Base-by-base conservation (phyloP, 1,284 basidiomycete genomes). In the Boletus smithii region DNA sequence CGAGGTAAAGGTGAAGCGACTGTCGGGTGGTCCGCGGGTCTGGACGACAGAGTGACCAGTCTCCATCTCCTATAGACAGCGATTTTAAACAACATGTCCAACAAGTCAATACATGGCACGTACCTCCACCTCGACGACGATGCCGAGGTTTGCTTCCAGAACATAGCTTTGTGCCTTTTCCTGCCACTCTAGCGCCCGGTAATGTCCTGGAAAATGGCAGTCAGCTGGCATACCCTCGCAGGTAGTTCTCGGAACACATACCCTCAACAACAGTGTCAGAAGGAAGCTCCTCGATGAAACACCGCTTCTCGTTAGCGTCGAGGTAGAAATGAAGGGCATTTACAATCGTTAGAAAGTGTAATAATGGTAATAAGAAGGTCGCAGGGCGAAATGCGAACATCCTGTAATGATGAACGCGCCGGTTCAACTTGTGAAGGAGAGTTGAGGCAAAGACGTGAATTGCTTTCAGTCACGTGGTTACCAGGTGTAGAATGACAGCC, bases 261-360 rank as follows among this genome's bases (percentile, higher is more conserved):
- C 95, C 95, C 72, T 98, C 93, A 14, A 99, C 94, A 30, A 97
- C 86, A 14, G 97, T 99, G 69, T 98, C 90, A 13, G 85, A 86
- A n/a, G 95, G 95, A 32, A 99, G 75, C 69, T 99, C 97, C 68
- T 99, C 97, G 54, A 97, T 81, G 72, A 99, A 99, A 69, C 97
- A 99, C 54, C 89, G 78, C 63, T 85, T 85, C 69, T 95, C 90
- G 61, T 88, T 85, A n/a, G 89, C 85, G 64, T 95, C 91, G 50
- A 95, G 80, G 63, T 95, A 95, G 67, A 95, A 92, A 66, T 95
- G 92, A 39, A 95, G 81, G 26, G 61, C 65, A 23, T 67, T 53
- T 0, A 49, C 54, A 17, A 52, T 34, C 46, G 60, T 58, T 24
- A 61, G 36, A 50, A 61, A 35, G 23, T 51, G 34, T 33, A 63